Evolutionary conservation across 371 early-diverging fungal genomes (phyloP), one percentile per base, ranked within the genome.

Genomic region (Saksenaea oblongispora): DNA sequence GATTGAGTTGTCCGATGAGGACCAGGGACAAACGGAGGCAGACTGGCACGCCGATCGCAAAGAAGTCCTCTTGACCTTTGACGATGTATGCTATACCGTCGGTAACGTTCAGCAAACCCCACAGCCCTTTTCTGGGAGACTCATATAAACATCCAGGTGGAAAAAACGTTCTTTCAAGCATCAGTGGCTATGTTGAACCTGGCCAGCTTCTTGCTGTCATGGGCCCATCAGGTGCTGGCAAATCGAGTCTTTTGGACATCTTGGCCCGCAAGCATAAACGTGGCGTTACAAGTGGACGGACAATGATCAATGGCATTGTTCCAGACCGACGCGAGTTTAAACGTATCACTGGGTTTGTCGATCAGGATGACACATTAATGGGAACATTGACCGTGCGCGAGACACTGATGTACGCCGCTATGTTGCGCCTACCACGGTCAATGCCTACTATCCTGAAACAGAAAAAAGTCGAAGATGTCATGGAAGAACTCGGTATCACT

Each of bases 291-390:
- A 76, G 79, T n/a, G 99, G 99, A 0, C 83, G 89, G n/a, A 91
- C 98, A 5, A 80, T 89, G 26, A 84, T 97, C 17, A 98, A 99
- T 66, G 93, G 93, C 2, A 65, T 70, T 39, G 78, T 80, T 3
- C 86, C 89, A 17, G 83, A 77, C 2, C 71, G 79, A 34, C 71
- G 62, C 8, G 82, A 83, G 35, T 88, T 80, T 66, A 87, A 87
- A 54, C 86, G 80, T 31, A 77, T 89, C 54, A 85, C 82, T 2
- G 94, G 96, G n/a, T 96, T 87, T 76, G 96, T 96, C 0, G 93
- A 95, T 69, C 98, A 97, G 69, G 96, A 96, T 61, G 96, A 96
- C 69, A 83, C 89, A 1, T 75, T 95, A 28, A 89, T 94, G 84
- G 82, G 88, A 0, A 93, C 94, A 0, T 73, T 95, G 57, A 98